Evolutionary conservation across 768 basidiomycete genomes (phyloP), one percentile per base, ranked within the genome.

Genomic region (Boletus vermiculosoides): DNA sequence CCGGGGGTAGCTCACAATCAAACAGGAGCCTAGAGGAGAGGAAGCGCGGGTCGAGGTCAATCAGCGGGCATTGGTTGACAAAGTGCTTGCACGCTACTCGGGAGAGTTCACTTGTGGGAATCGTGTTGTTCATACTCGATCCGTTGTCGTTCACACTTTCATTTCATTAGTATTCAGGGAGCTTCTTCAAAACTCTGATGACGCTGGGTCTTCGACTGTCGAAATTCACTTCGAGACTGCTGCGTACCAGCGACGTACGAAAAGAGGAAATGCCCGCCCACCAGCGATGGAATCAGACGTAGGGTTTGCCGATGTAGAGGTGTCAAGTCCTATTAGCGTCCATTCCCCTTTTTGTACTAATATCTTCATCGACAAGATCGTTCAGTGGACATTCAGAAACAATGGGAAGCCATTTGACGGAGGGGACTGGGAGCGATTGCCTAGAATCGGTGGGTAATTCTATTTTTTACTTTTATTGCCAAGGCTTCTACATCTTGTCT

Each of bases 151-250:
- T 36, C 12, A 36, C 16, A 36, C 8, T 15, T 36, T 36, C 16
- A 36, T 36, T 36, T 12, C 22, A 12, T 42, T 22, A 79, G 84
- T 87, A 37, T 85, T 84, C 56, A 73, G 95, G 49, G 95, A 98
- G 71, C 80, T 98, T 9, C 76, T 97, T 0, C 95, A 98, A 75
- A 97, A 98, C 70, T 92, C 94, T n/a, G 94, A 96, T 68, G 94
- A 97, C 72, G 94, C 90, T 4, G 85, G 80, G 46, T 84, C 90
- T 4, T 82, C 77, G 41, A 73, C 78, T 13, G 91, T 87, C 5
- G 88, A 94, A 70, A 89, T 94, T 45, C 83, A 78, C 44, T 94
- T 94, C 58, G 82, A 89, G 64, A 90, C 89, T 2, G 74, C 81
- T 61, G 64, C 59, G 13, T 80, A 71, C 62, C 44, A 81, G 44